These are phyloP conservation scores for Ceratopteris richardii DNA, from an alignment of 75 land plant species.

Conservation along the genomic window DNA sequence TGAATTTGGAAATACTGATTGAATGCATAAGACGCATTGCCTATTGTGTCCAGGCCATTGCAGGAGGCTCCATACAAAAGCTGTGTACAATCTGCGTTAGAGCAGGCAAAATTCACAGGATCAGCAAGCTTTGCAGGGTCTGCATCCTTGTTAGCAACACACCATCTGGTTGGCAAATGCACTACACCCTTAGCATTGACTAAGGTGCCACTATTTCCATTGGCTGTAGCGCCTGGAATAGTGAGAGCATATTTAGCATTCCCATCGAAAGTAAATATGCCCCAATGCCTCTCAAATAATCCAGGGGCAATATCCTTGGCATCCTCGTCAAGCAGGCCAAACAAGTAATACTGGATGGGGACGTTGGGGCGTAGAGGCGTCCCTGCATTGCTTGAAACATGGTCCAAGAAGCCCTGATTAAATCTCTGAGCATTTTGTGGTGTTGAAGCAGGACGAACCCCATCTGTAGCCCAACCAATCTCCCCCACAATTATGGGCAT, in stretches of 20 bases:
- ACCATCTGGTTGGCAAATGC: neutral
- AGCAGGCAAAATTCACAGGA: neutral
- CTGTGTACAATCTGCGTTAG: neutral
- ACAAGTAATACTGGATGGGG: slow-evolving; percentile 32
- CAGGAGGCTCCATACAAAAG: slow-evolving; percentile 38
- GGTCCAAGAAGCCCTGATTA: slow-evolving; percentile 24
- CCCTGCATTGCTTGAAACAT: slow-evolving; percentile 19
- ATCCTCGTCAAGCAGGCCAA: slow-evolving; percentile 61
- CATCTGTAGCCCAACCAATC: slow-evolving; percentile 28
- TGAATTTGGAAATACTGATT: slow-evolving; percentile 45
- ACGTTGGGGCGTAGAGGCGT: slow-evolving; percentile 30
- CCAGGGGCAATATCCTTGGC: slow-evolving; percentile 24
- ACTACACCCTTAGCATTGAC: neutral
- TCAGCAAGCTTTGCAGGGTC: neutral
- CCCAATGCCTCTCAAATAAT: slow-evolving; percentile 33
- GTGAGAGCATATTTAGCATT: slow-evolving; percentile 22
- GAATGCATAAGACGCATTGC: slow-evolving; percentile 56
- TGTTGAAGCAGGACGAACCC: neutral
- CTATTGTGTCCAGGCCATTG: slow-evolving; percentile 16
- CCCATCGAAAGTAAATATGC: slow-evolving; percentile 27
- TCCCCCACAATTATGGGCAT: slow-evolving; percentile 24
- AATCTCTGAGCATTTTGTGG: slow-evolving; percentile 20
- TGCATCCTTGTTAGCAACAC: neutral
- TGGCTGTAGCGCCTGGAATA: slow-evolving; percentile 8
- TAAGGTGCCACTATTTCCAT: neutral